Evolutionary conservation across 1,284 basidiomycete genomes (phyloP).

Genomic region (Polyporus tsugae): DNA sequence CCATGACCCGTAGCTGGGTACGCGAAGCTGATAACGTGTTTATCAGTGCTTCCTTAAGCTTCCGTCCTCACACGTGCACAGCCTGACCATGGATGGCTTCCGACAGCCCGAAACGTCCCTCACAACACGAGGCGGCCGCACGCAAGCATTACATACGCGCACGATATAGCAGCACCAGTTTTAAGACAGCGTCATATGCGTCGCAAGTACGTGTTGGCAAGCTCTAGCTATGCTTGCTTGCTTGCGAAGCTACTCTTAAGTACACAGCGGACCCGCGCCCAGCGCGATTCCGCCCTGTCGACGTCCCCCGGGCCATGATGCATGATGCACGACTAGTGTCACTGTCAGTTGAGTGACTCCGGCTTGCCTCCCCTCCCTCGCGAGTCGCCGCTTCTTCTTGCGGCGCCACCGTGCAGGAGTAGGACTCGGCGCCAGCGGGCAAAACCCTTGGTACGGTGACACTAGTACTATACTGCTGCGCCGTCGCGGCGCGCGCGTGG

Average conservation of each 20-base stretch:
- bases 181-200: too few species aligned
- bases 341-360: too few species aligned
- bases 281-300: too few species aligned
- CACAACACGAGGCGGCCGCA: background rate
- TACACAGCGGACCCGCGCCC: too few species aligned
- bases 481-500: background rate
- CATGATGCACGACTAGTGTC: too few species aligned
- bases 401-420: constrained; percentile 1
- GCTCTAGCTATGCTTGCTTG: too few species aligned
- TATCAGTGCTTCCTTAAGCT: background rate
- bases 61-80: background rate
- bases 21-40: background rate
- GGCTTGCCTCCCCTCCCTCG: too few species aligned
- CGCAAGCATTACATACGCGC: too few species aligned
- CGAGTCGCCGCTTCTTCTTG: background rate
- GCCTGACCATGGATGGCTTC: background rate
- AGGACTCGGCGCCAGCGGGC: background rate
- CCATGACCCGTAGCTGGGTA: background rate
- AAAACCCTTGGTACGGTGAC: background rate
- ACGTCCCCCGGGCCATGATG: too few species aligned
- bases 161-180: too few species aligned
- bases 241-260: too few species aligned
- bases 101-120: background rate
- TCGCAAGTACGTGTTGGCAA: too few species aligned
- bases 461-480: background rate